These are phyloP conservation scores for Fusarium secorum DNA, from an alignment of 2,329 filamentous ascomycete species.

Conservation along the genomic window DNA sequence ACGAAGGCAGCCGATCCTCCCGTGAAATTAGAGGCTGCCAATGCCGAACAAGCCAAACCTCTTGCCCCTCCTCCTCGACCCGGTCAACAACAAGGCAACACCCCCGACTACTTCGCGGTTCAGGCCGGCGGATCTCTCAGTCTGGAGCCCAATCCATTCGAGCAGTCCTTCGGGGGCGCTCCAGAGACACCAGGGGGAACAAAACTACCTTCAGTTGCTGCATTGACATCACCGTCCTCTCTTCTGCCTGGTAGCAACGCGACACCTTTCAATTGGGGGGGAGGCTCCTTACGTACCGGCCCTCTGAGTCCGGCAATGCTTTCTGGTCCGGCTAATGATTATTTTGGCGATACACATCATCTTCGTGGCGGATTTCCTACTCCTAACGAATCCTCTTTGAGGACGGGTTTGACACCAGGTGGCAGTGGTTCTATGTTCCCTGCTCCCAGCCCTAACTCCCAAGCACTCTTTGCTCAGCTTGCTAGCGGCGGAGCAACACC, in stretches of 20 bases:
- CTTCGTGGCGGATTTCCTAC: constrained; percentile 88
- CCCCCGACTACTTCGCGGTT: constrained; percentile 74
- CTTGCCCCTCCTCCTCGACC: constrained; percentile 76
- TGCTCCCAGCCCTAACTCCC: constrained; percentile 84
- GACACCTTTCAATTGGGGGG: constrained; percentile 79
- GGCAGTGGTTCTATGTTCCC: constrained; percentile 98
- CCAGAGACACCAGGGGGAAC: constrained; percentile 84
- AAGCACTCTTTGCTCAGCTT: constrained; percentile 80
- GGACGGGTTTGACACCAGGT: constrained; percentile 91
- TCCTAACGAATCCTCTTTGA: constrained; percentile 92
- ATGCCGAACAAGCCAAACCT: constrained; percentile 68
- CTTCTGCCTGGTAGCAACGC: constrained; percentile 77
- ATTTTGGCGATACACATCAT: constrained; percentile 82
- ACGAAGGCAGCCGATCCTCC: constrained; percentile 55
- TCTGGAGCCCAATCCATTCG: constrained; percentile 94
- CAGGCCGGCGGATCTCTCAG: constrained; percentile 65
- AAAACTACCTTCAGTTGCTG: constrained; percentile 87
- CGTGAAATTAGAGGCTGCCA: constrained; percentile 60
- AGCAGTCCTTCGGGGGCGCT: constrained; percentile 82
- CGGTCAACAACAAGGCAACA: constrained; percentile 58
- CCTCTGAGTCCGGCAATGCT: constrained; percentile 98
- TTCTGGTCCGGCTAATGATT: constrained; percentile 83
- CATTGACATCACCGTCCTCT: constrained; percentile 88
- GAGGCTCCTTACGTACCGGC: constrained; percentile 86
- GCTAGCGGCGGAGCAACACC: constrained; percentile 87